A percentile compares a stretch with the other conserved stretches of the same genome.
Conservation (phyloP, 2,329 filamentous ascomycete species). For the Biscogniauxia sp. region DNA sequence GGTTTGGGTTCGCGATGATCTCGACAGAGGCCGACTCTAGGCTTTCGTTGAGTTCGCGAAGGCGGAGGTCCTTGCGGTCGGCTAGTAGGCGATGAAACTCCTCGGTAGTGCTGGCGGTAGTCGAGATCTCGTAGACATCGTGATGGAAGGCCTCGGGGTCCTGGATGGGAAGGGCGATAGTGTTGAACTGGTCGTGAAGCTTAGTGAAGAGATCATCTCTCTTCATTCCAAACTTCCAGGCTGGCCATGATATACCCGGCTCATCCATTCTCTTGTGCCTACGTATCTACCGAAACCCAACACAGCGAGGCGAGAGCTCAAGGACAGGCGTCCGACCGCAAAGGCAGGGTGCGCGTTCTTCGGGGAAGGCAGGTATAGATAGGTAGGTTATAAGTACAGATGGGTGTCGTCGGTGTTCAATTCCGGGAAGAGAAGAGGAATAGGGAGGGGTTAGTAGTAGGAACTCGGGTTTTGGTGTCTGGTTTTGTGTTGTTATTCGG, state of each 20-base stretch:
- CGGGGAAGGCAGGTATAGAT: too few relatives aligned
- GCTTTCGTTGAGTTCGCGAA: slow-evolving; percentile 53
- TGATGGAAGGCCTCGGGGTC: slow-evolving; percentile 61
- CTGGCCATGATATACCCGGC: slow-evolving; percentile 51
- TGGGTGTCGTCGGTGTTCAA: too few relatives aligned
- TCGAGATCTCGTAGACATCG: slow-evolving; percentile 59
- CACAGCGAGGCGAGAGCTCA: too few relatives aligned
- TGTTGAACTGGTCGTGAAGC: slow-evolving; percentile 60
- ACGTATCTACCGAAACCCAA: too few relatives aligned
- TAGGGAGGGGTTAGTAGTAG: too few relatives aligned
- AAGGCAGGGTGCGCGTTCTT: too few relatives aligned
- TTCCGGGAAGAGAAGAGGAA: too few relatives aligned
- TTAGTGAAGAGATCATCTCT: slow-evolving; percentile 56
- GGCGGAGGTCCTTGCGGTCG: slow-evolving; percentile 51
- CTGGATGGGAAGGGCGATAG: slow-evolving; percentile 53
- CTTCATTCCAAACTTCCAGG: slow-evolving; percentile 64
- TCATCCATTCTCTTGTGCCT: slow-evolving; percentile 50
- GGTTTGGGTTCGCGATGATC: slow-evolving; percentile 57
- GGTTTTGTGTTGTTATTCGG: background rate
- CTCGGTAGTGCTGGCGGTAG: slow-evolving; percentile 46
- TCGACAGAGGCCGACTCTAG: slow-evolving; percentile 58
- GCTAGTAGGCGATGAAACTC: slow-evolving; percentile 56
- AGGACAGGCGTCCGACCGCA: too few relatives aligned
- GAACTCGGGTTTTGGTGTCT: too few relatives aligned
- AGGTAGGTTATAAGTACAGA: too few relatives aligned